A percentile compares a stretch with the other conserved stretches of the same genome.
phyloP scores from a whole-genome alignment of 2,329 filamentous ascomycete genomes.

The Trichoderma sp. region DNA sequence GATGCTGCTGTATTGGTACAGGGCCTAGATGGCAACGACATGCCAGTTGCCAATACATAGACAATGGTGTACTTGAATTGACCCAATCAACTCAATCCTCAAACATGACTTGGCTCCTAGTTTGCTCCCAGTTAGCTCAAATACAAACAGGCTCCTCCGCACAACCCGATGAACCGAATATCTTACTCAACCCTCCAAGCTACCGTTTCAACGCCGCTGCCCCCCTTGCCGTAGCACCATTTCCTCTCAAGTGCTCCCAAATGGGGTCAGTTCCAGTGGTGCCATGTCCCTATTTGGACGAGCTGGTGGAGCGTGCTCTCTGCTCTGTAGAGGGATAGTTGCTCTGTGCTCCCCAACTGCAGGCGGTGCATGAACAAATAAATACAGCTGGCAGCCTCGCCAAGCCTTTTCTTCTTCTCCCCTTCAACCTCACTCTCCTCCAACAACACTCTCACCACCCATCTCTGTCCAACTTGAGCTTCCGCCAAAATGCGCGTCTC shows the following conservation, averaged over 20 bases:
- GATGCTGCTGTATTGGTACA: neutral
- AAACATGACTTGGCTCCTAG: neutral
- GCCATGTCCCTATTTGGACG: neutral
- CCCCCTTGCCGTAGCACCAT: neutral
- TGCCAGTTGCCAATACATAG: too few relatives aligned
- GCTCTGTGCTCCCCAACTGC: neutral
- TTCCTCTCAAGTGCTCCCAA: neutral
- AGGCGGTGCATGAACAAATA: neutral
- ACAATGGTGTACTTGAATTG: too few relatives aligned
- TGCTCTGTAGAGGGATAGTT: neutral
- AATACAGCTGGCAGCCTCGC: slow-evolving; percentile 15
- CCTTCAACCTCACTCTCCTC: neutral
- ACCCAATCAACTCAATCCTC: neutral
- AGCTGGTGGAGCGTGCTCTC: slow-evolving; percentile 5
- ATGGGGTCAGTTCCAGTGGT: neutral
- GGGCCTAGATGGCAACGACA: too few relatives aligned
- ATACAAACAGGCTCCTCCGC: neutral
- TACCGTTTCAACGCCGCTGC: slow-evolving; percentile 10
- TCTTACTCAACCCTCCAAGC: slow-evolving; percentile 14
- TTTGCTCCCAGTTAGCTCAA: neutral
- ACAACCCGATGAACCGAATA: neutral
- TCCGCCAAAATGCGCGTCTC: slow-evolving; percentile 40
- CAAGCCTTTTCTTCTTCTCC: neutral
- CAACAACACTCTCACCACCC: too few relatives aligned
- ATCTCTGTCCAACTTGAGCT: neutral